These are phyloP conservation scores for Pinus albicaulis DNA, from an alignment of 75 land plant genomes.

Conservation along the genomic window DNA sequence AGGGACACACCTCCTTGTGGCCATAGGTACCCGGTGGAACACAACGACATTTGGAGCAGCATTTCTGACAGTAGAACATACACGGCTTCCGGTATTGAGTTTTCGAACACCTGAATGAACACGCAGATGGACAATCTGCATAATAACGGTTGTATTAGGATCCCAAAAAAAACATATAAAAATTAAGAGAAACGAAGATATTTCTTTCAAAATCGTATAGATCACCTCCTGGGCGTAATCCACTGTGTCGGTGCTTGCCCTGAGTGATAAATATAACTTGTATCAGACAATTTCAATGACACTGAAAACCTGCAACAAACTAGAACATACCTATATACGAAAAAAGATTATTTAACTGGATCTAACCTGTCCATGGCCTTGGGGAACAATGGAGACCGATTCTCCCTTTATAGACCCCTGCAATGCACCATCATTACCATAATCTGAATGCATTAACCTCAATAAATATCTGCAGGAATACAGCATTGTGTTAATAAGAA, in stretches of 20 bases:
- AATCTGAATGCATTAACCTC: too few species aligned
- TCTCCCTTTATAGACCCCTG: background rate
- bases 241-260: background rate
- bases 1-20: slow-evolving; percentile 34
- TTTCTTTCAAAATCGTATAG: background rate
- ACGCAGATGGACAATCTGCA: slow-evolving; percentile 26
- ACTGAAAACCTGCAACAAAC: background rate
- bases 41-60: slow-evolving; percentile 32
- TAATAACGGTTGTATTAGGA: too few species aligned
- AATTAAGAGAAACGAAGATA: too few species aligned
- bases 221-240: slow-evolving; percentile 2
- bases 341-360: background rate
- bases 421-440: background rate
- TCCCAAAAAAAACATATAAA: too few species aligned
- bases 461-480: too few species aligned
- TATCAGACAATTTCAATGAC: background rate
- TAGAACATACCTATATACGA: background rate
- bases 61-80: slow-evolving; percentile 24
- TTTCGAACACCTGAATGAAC: slow-evolving; percentile 26
- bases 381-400: background rate
- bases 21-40: slow-evolving; percentile 36
- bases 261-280: background rate
- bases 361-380: background rate
- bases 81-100: slow-evolving; percentile 20
- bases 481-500: too few species aligned